These are phyloP conservation scores for Citrus hindsii DNA, from an alignment of 345 rosid species.

Conservation along the genomic window DNA sequence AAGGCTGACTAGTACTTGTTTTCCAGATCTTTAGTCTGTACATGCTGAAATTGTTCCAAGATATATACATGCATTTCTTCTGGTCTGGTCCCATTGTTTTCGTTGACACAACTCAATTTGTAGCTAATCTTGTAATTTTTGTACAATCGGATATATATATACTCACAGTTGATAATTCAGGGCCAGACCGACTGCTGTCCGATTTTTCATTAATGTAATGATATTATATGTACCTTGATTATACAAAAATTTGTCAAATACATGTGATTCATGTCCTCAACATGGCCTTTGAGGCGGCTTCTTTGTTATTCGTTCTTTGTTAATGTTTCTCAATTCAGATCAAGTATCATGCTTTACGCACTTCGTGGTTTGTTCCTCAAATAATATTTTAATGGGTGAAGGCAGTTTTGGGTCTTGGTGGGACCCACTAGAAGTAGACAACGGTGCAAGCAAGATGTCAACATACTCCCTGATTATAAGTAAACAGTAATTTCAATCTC, in stretches of 20 bases:
- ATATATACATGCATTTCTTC: constrained; percentile 3
- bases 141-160: not conserved
- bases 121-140: not conserved
- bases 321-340: no score
- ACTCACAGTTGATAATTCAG: not conserved
- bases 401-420: not conserved
- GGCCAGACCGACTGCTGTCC: not conserved
- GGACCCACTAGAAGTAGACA: not conserved
- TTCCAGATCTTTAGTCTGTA: constrained; percentile 13
- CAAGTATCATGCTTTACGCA: no score
- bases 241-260: not conserved
- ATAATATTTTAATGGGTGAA: not conserved
- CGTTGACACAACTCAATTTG: not conserved
- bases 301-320: not conserved
- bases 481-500: not conserved
- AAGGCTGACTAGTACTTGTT: not conserved
- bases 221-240: not conserved
- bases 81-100: constrained; percentile 4
- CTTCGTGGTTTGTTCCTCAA: no score
- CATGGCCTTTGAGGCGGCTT: not conserved
- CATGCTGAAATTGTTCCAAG: not conserved
- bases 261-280: not conserved
- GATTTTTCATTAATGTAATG: not conserved
- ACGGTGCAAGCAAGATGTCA: no score
- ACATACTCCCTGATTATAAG: not conserved